Conservation (phyloP, 2,329 filamentous ascomycete genomes). For the Neospermospora avenae region DNA sequence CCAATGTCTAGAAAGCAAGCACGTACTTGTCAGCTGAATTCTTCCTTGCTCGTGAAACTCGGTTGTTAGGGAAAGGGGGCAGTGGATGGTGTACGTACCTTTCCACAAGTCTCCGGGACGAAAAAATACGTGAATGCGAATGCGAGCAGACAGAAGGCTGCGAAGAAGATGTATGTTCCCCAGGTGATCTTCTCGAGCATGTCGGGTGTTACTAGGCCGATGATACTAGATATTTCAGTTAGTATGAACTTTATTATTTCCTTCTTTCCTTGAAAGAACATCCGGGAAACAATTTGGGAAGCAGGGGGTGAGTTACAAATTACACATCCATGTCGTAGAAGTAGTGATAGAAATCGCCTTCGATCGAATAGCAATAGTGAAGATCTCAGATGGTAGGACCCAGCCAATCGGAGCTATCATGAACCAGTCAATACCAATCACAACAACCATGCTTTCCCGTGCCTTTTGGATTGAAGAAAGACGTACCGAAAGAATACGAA, state of each 20-base stretch:
- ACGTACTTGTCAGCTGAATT: no score
- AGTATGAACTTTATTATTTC: neutral
- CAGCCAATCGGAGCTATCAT: conserved; percentile 50
- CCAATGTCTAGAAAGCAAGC: conserved; percentile 44
- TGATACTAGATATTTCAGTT: conserved; percentile 23
- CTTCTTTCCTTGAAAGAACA: no score
- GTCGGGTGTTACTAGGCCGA: conserved; percentile 52
- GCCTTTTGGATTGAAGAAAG: neutral
- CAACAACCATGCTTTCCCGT: no score
- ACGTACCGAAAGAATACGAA: conserved; percentile 26
- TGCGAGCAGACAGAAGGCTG: conserved; percentile 47
- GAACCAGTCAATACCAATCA: no score
- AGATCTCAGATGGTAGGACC: conserved; percentile 57
- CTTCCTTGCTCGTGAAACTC: no score
- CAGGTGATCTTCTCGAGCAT: conserved; percentile 51
- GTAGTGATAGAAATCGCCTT: conserved; percentile 61
- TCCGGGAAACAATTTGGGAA: no score
- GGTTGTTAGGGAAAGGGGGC: no score
- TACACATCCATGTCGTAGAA: conserved; percentile 55
- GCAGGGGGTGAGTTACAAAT: conserved; percentile 47
- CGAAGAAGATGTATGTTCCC: conserved; percentile 60
- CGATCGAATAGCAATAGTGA: conserved; percentile 53
- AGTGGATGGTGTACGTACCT: conserved; percentile 16
- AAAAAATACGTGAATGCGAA: conserved; percentile 50
- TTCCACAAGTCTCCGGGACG: conserved; percentile 56